These are phyloP conservation scores for Beauveria bassiana DNA, from an alignment of 2,329 filamentous ascomycete genomes.

Conservation along the genomic window DNA sequence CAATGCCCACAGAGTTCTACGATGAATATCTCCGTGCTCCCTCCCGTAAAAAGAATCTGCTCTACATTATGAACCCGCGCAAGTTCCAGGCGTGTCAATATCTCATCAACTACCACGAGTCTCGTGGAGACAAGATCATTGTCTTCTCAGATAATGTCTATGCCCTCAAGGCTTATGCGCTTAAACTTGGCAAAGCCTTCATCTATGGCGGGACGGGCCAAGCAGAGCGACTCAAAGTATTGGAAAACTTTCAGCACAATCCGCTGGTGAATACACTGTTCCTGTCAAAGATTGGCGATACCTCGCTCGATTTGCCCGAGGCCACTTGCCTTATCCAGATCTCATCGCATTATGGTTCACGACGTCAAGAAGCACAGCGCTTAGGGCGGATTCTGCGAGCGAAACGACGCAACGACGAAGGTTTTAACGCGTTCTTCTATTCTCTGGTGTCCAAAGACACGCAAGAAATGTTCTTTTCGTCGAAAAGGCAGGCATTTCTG, in stretches of 20 bases:
- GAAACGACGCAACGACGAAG: slow-evolving; percentile 93
- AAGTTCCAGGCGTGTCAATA: slow-evolving; percentile 98
- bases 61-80: slow-evolving; percentile 95
- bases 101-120: slow-evolving; percentile 96
- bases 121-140: slow-evolving; percentile 92
- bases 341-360: slow-evolving; percentile 93
- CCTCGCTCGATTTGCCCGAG: slow-evolving; percentile 92
- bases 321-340: slow-evolving; percentile 97
- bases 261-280: slow-evolving; percentile 87
- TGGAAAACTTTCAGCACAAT: slow-evolving; percentile 95
- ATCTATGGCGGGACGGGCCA: slow-evolving; percentile 88
- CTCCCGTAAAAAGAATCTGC: slow-evolving; percentile 37
- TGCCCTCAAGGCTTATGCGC: slow-evolving; percentile 77
- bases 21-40: slow-evolving; percentile 78
- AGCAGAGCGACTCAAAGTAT: slow-evolving; percentile 73
- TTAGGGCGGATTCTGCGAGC: slow-evolving; percentile 88
- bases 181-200: slow-evolving; percentile 76
- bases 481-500: slow-evolving; percentile 91
- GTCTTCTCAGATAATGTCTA: slow-evolving; percentile 98
- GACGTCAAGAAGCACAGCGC: slow-evolving; percentile 91
- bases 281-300: slow-evolving; percentile 95
- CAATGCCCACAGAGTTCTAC: slow-evolving; percentile 98
- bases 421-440: slow-evolving; percentile 99
- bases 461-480: slow-evolving; percentile 95
- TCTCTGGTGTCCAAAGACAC: slow-evolving; percentile 96